Conservation (phyloP, 352 stramenopile species). For the Phytophthora agathidicida region DNA sequence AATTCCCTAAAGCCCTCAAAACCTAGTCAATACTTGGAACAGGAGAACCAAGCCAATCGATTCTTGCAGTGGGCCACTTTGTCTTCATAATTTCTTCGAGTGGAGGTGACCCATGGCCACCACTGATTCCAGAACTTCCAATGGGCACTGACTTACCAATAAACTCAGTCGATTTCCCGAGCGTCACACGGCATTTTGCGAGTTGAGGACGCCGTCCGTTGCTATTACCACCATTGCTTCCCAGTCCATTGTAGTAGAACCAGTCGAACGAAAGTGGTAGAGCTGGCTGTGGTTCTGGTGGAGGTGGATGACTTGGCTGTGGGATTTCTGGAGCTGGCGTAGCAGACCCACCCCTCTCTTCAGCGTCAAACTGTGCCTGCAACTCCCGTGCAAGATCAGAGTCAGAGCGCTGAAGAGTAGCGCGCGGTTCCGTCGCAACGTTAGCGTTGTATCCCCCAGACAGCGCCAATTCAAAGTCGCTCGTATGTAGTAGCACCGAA, state of each 20-base stretch:
- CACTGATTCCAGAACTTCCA: slow-evolving; percentile 38
- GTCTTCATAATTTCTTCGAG: slow-evolving; percentile 85
- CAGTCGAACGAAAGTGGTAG: slow-evolving; percentile 32
- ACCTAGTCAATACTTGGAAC: slow-evolving; percentile 66
- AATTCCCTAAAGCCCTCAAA: too few relatives aligned
- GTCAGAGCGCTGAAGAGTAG: slow-evolving; percentile 55
- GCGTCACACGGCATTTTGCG: slow-evolving; percentile 45
- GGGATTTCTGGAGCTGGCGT: not conserved
- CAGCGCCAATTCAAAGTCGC: slow-evolving; percentile 69
- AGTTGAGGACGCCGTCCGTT: slow-evolving; percentile 39
- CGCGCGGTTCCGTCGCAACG: not conserved
- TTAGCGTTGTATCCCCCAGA: slow-evolving; percentile 47
- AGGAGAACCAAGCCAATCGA: slow-evolving; percentile 53
- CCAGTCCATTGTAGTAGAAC: slow-evolving; percentile 45
- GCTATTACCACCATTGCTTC: slow-evolving; percentile 4
- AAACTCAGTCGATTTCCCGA: slow-evolving; percentile 47
- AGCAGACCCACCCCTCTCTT: slow-evolving; percentile 26
- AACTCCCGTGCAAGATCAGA: slow-evolving; percentile 74
- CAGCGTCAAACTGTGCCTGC: slow-evolving; percentile 78
- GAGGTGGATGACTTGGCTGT: not conserved
- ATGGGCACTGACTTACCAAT: slow-evolving; percentile 77
- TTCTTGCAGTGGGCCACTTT: slow-evolving; percentile 60
- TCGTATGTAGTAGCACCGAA: slow-evolving; percentile 77
- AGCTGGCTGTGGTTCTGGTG: not conserved
- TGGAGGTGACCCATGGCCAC: slow-evolving; percentile 52